Evolutionary conservation across 2,329 filamentous ascomycete genomes (phyloP).

Genomic region (Aspergillus sp.): DNA sequence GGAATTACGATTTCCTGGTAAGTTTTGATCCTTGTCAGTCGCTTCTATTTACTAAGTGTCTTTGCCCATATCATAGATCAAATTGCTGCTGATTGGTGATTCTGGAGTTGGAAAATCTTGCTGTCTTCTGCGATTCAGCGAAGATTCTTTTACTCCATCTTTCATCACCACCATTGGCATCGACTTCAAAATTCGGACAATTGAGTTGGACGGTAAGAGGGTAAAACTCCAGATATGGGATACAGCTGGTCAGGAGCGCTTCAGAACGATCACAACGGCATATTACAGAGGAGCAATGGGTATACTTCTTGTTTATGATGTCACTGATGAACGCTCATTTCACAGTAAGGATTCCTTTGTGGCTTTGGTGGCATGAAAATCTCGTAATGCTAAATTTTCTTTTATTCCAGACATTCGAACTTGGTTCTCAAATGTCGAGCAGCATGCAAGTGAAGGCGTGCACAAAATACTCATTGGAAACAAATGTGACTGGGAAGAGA

Average conservation of each 20-base stretch:
- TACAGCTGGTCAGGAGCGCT: constrained; percentile 94
- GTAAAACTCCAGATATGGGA: constrained; percentile 99
- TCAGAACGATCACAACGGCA: constrained; percentile 96
- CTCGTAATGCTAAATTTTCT: constrained; percentile 7
- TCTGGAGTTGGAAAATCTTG: constrained; percentile 96
- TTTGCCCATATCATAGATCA: constrained; percentile 59
- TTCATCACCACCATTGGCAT: constrained; percentile 99
- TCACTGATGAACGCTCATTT: constrained; percentile 92
- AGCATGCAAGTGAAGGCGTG: constrained; percentile 95
- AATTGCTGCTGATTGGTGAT: constrained; percentile 92
- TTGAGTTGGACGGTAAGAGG: constrained; percentile 96
- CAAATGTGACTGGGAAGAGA: constrained; percentile 99
- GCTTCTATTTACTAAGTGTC: constrained; percentile 12
- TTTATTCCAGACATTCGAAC: constrained; percentile 77
- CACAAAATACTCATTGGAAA: constrained; percentile 99
- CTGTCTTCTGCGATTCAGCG: constrained; percentile 92
- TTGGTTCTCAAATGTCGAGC: constrained; percentile 98
- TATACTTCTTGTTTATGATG: constrained; percentile 94
- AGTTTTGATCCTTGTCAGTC: constrained; percentile 26
- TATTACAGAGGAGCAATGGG: constrained; percentile 99
- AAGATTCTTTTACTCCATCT: constrained; percentile 93
- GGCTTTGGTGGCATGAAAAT: background rate
- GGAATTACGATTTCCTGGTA: constrained; percentile 99
- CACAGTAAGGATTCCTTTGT: constrained; percentile 62
- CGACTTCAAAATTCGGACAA: constrained; percentile 99